A percentile compares a stretch with the other conserved stretches of the same genome.
Evolutionary conservation across 192 early-diverging fungal species (phyloP).

Genomic region (Coemansia reversa): DNA sequence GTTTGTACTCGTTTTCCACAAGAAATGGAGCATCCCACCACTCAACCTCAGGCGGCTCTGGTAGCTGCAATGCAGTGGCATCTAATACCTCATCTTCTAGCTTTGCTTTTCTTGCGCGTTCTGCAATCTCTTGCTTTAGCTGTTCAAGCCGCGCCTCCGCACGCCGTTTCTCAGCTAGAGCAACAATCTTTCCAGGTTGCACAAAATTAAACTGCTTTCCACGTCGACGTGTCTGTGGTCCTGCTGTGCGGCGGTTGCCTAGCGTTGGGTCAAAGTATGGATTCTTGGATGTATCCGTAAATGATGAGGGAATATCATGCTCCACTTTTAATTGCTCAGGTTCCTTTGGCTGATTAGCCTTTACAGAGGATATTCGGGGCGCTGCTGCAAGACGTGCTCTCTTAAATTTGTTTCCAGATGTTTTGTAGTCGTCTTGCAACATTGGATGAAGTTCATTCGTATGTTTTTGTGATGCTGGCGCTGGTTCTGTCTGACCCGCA

Average conservation of each 20-base stretch:
- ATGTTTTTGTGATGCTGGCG: constrained; percentile 14
- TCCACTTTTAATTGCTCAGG: constrained; percentile 58
- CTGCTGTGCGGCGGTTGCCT: constrained; percentile 27
- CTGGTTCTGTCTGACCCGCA: neutral
- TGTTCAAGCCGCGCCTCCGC: constrained; percentile 60
- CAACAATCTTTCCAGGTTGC: constrained; percentile 75
- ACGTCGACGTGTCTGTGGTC: constrained; percentile 48
- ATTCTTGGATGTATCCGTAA: constrained; percentile 74
- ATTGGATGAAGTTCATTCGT: constrained; percentile 36
- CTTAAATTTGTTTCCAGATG: constrained; percentile 33
- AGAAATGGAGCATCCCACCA: constrained; percentile 97
- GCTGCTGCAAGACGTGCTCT: constrained; percentile 31
- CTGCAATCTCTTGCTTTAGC: constrained; percentile 44
- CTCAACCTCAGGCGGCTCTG: constrained; percentile 77
- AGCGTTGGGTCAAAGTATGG: constrained; percentile 84
- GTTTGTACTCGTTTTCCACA: constrained; percentile 68
- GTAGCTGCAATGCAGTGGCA: constrained; percentile 53
- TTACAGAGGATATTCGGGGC: constrained; percentile 55
- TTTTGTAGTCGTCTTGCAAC: constrained; percentile 47
- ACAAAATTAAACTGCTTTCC: constrained; percentile 72
- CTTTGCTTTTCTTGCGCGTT: constrained; percentile 24
- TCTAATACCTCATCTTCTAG: constrained; percentile 40
- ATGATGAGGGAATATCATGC: constrained; percentile 47
- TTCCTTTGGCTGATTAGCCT: constrained; percentile 70
- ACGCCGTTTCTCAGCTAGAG: constrained; percentile 80